Evolutionary conservation across 2,329 filamentous ascomycete genomes (phyloP), one percentile per base, ranked within the genome.

Genomic region (Ophioceras dolichostomum): DNA sequence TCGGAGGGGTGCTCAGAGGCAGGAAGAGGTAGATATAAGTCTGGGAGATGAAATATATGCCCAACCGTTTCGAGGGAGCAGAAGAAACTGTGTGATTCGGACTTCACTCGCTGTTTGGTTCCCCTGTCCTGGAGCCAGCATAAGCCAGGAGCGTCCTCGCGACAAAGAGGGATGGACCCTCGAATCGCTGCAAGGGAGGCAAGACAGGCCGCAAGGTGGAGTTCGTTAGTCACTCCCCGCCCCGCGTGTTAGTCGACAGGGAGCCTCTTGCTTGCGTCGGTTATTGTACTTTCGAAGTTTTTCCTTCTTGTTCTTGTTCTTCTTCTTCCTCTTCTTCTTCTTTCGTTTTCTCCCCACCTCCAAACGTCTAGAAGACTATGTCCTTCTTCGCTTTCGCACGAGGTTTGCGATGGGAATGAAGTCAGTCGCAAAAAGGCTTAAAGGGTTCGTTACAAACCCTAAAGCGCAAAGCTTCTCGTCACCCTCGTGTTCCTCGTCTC

Each of bases 241-340:
- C 12, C 8, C 22, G 8, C 12, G 22, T 26, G 22, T 26, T 26
- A 26, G 22, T 26, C 8, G 22, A 7, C 22, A 26, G 22, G 22
- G 12, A n/a, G n/a, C 22, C 22, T 26, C 12, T 26, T 26, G n/a
- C n/a, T n/a, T n/a, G n/a, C n/a, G n/a, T n/a, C n/a, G n/a, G n/a
- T n/a, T n/a, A 9, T 14, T 32, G 29, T 17, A 8, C 35, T 32
- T 16, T 13, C 12, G 12, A 6, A 19, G 10, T 19, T 31, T 5
- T 30, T 22, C 13, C 29, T 40, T 42, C 42, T 33, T 49, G 48
- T 33, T 47, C 20, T 30, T 19, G 32, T 24, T 35, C 9, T 12
- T 16, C 29, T 24, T 32, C 12, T 16, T 26, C 33, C 10, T 29
- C 19, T 12, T 37, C 22, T 40, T 29, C 13, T 37, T 8, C 8